Base-by-base conservation (phyloP, 495 filamentous ascomycete species). In the Aspergillus olivimuriae region DNA sequence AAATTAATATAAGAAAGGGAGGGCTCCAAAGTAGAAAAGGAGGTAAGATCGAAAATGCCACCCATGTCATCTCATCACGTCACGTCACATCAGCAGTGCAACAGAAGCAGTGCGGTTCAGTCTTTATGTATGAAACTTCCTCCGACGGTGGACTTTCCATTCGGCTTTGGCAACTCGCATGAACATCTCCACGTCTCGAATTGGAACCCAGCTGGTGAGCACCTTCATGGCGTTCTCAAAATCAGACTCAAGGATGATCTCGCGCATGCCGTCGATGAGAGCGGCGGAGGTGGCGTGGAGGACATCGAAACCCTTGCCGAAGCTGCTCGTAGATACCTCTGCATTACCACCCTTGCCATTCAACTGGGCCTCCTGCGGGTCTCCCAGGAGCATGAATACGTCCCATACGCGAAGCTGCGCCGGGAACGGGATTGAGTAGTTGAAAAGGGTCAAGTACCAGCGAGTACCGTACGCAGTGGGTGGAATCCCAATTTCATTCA, bases 341-440 rank as follows among this genome's bases (percentile, higher is more conserved):
- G 24, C 6, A 28, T 28, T 5, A 28, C 6, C 24, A 5, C 24
- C 24, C 5, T 28, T 28, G 24, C 24, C 24, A 11, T 28, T 28
- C 24, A 28, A 6, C 11, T 28, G 24, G 24, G 11, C 5, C 20
- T 68, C 61, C 21, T 73, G 64, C 3, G 73, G 69, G 52, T 94
- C 90, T 34, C 92, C 92, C 18, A 99, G 81, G 2, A 99, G 82
- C 86, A 99, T 89, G 66, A 99, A 97, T 1, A 94, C 87, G 55
- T 99, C 92, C 92, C 92, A 99, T 4, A 99, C 87, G 36, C 92
- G 83, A n/a, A 99, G 84, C 58, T 99, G 92, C 8, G 94, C 94
- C 0, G 87, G 77, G 55, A 97, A 99, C 2, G 92, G 92, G 46
- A 99, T 88, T 14, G 87, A 94, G 51, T 96, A 85, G 65, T 96